phyloP scores from a whole-genome alignment of 176 grass and related monocot species.

The Carex myosuroides region DNA sequence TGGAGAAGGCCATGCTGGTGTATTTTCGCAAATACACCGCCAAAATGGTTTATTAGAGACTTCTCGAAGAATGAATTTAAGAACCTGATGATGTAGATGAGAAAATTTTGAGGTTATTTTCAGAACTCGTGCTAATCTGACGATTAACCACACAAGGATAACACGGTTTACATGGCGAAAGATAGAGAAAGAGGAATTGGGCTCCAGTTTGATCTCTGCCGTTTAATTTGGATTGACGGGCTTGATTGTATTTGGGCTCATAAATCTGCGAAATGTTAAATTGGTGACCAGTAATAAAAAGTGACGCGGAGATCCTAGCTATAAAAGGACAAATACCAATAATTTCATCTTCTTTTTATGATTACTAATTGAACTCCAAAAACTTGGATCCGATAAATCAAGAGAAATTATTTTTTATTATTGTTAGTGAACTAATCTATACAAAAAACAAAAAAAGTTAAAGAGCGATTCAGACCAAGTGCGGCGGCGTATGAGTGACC shows the following conservation, averaged over 20 bases:
- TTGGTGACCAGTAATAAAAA: not conserved
- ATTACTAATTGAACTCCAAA: not conserved
- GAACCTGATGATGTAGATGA: not conserved
- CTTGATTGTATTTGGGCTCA: not conserved
- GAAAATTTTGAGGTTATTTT: not conserved
- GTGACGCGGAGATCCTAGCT: not conserved
- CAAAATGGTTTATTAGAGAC: not conserved
- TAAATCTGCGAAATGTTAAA: not conserved
- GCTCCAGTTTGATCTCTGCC: not conserved
- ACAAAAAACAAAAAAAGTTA: not conserved
- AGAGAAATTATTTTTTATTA: not conserved
- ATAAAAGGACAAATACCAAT: not conserved
- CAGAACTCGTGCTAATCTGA: not conserved
- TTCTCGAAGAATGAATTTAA: not conserved
- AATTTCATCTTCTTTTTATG: not conserved
- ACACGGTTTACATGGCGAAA: not conserved
- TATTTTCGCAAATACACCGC: not conserved
- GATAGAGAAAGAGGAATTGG: not conserved
- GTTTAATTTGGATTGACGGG: slow-evolving; percentile 2
- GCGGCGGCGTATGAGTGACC: not conserved
- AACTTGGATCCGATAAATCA: not conserved
- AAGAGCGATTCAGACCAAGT: not conserved
- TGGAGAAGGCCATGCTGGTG: not conserved
- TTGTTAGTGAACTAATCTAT: not conserved
- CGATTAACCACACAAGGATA: not conserved